phyloP scores from a whole-genome alignment of 306 rosid species.

The Vigna mungo region DNA sequence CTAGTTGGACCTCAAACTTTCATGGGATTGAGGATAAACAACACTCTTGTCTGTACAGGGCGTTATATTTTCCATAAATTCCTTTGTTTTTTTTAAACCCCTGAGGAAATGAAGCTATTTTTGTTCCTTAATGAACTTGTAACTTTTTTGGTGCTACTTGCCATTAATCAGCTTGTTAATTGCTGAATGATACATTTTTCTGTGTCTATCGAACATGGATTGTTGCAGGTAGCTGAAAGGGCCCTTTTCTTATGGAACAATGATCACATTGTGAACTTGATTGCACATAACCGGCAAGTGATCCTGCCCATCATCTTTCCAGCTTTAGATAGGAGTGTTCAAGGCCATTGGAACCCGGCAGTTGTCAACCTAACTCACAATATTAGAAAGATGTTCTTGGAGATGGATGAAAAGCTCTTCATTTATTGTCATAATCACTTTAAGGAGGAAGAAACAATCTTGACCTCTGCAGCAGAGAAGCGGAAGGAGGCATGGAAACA shows the following conservation, averaged over 20 bases:
- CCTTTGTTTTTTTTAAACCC: too few relatives aligned
- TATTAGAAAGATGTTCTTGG: conserved; percentile 81
- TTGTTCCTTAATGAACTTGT: conserved; percentile 7
- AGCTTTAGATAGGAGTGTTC: conserved; percentile 73
- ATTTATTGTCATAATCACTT: conserved; percentile 64
- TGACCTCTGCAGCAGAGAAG: conserved; percentile 58
- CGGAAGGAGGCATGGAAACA: conserved; percentile 86
- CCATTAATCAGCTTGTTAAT: conserved; percentile 22
- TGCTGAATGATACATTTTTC: conserved; percentile 5
- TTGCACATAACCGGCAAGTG: conserved; percentile 80
- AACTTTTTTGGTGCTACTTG: neutral
- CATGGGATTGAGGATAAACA: neutral
- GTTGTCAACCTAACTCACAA: conserved; percentile 80
- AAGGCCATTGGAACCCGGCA: conserved; percentile 90
- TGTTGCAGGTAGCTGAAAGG: conserved; percentile 93
- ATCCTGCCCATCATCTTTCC: conserved; percentile 83
- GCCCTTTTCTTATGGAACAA: conserved; percentile 97
- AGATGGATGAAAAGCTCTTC: conserved; percentile 92
- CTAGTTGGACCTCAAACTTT: conserved; percentile 7
- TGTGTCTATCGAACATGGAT: conserved; percentile 6
- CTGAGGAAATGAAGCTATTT: neutral
- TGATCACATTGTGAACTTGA: conserved; percentile 78
- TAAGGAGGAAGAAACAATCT: conserved; percentile 71
- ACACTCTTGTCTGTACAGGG: neutral
- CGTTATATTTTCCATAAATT: neutral